Conservation (phyloP, 257 asterid species). For the Solanum etuberosum region DNA sequence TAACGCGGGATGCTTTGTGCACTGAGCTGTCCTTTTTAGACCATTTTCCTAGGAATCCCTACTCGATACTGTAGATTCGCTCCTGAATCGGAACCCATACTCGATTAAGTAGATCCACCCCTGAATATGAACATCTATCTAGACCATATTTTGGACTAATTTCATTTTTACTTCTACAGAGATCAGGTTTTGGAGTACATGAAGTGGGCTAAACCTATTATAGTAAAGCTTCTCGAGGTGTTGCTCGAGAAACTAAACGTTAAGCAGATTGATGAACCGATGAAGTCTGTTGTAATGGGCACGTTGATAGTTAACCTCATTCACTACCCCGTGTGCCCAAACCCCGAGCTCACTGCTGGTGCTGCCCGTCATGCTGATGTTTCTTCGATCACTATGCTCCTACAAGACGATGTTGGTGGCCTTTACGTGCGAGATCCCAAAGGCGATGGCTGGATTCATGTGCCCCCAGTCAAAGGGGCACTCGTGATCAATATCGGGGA, state of each 20-base stretch:
- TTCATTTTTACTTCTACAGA: constrained; percentile 4
- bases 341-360: constrained; percentile 40
- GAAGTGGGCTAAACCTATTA: constrained; percentile 28
- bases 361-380: constrained; percentile 41
- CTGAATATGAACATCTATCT: not conserved
- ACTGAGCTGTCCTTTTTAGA: accelerated
- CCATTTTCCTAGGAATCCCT: not conserved
- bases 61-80: not conserved
- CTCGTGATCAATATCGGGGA: constrained; percentile 41
- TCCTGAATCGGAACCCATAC: not conserved
- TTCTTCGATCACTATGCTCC: constrained; percentile 38
- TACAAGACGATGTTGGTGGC: constrained; percentile 53
- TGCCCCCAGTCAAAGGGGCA: constrained; percentile 29
- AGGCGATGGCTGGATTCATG: constrained; percentile 32
- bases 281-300: constrained; percentile 31
- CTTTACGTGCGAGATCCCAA: constrained; percentile 28
- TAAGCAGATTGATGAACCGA: constrained; percentile 18
- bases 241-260: constrained; percentile 30
- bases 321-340: constrained; percentile 37
- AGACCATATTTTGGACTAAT: not conserved
- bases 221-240: constrained; percentile 21
- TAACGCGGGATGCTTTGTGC: not conserved
- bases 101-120: not conserved
- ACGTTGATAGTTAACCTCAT: constrained; percentile 14
- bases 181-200: constrained; percentile 36